Evolutionary conservation across 2,329 filamentous ascomycete species (phyloP).

Genomic region (Neonectria coccinea): DNA sequence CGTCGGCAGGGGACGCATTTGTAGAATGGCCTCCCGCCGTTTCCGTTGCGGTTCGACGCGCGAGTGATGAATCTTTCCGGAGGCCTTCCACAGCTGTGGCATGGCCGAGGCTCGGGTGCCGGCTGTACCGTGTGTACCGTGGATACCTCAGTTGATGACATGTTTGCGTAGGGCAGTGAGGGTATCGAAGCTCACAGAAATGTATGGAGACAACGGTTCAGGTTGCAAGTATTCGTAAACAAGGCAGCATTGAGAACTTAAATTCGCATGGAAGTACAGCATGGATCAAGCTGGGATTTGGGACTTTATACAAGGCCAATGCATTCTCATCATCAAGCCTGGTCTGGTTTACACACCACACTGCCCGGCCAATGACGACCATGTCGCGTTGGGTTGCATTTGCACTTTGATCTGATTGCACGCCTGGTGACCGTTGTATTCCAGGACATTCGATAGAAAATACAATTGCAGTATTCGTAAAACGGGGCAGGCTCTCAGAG

Average conservation of each 20-base stretch:
- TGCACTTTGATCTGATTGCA: constrained; percentile 1
- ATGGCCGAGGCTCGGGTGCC: not conserved
- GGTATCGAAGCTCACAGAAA: not conserved
- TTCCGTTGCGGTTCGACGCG: not conserved
- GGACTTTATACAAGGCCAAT: not conserved
- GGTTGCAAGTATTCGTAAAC: not conserved
- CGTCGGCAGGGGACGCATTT: not conserved
- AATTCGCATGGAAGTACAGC: not conserved
- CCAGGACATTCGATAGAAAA: not conserved
- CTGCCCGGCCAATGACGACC: not conserved
- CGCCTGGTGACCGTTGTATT: not conserved
- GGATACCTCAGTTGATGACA: not conserved
- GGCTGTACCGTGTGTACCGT: not conserved
- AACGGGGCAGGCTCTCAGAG: not conserved
- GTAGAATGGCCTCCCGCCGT: not conserved
- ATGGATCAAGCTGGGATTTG: not conserved
- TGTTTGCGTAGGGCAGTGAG: not conserved
- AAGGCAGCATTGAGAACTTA: not conserved
- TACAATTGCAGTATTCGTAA: not conserved
- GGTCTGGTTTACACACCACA: too few species aligned
- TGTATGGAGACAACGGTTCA: not conserved
- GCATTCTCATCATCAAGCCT: not conserved
- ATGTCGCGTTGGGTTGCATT: not conserved
- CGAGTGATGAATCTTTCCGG: not conserved
- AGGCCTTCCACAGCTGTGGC: not conserved